Evolutionary conservation across 202 grass and related monocot species (phyloP), one percentile per base, ranked within the genome.

Genomic region (Carex arenaria): DNA sequence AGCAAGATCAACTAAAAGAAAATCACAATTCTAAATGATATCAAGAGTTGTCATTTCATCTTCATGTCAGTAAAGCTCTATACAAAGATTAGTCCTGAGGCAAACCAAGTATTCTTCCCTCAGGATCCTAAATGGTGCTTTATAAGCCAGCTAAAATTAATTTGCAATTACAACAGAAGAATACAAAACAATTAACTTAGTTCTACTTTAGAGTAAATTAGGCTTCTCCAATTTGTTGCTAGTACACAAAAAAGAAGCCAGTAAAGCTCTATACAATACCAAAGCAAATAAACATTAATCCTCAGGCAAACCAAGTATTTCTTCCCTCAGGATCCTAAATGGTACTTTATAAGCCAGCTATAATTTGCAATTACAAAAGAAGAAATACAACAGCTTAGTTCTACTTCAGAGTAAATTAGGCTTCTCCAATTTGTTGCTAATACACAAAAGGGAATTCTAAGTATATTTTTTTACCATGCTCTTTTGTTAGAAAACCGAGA

Each of bases 401-500:
- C 57, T 71, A 55, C 59, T 49, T 80, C 62, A 66, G 80, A 85
- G 45, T 49, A 53, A 32, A 52, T 4, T 53, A 23, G 31, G 5
- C 23, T 23, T 55, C 10, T 75, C 55, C 64, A 64, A 49, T 87
- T 32, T 17, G 66, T 61, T 70, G 30, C 18, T 47, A 52, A 7
- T 77, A 76, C 47, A 56, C 57, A 19, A 38, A 32, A 57, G 43
- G 14, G 19, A n/a, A 79, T 45, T 32, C 54, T 64, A 47, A 69
- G 7, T 40, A 63, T 15, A 13, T 86, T 47, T 78, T 64, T 62
- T 14, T 73, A 38, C 69, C 68, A 67, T 31, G 62, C 52, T 38
- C 61, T 64, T 60, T 67, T 63, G 70, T 91, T 73, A 97, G 54
- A 83, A 85, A 87, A 93, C 85, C 28, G 86, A 93, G 73, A 98